Evolutionary conservation across 257 asterid genomes (phyloP).

Genomic region (Ligustrum vulgare): DNA sequence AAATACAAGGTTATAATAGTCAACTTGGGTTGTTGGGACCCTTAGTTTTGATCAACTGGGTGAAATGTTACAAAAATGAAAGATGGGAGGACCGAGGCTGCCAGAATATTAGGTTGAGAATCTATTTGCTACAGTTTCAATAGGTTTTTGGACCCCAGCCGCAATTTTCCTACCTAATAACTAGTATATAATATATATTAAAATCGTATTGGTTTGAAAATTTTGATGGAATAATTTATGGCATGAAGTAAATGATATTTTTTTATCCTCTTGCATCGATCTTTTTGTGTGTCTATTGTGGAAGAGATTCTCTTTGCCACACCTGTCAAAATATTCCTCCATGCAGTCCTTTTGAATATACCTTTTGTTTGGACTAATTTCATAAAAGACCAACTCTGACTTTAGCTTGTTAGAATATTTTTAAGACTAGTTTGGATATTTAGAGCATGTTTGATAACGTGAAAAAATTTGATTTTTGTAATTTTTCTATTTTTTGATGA

Average conservation of each 20-base stretch:
- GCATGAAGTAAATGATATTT: background rate
- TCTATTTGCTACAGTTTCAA: background rate
- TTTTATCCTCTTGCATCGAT: background rate
- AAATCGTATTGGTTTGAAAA: background rate
- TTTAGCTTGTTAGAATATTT: constrained; percentile 27
- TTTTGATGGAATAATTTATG: background rate
- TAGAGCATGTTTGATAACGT: too few relatives aligned
- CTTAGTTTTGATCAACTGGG: too few relatives aligned
- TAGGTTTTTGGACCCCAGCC: background rate
- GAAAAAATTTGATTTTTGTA: too few relatives aligned
- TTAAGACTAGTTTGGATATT: background rate
- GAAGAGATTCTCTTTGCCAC: constrained; percentile 57
- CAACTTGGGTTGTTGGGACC: background rate
- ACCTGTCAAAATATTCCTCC: constrained; percentile 55
- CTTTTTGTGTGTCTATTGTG: constrained; percentile 16
- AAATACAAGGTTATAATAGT: background rate
- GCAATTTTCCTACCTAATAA: background rate
- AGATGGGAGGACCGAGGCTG: background rate
- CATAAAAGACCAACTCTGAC: background rate
- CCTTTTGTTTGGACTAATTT: constrained; percentile 51
- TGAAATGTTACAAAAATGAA: background rate
- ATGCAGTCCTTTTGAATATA: constrained; percentile 63
- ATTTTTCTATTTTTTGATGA: too few relatives aligned
- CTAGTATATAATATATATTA: background rate
- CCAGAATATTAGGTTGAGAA: background rate